These are phyloP conservation scores for Talaromyces stipitatus DNA, from an alignment of 495 filamentous ascomycete species.

Conservation along the genomic window DNA sequence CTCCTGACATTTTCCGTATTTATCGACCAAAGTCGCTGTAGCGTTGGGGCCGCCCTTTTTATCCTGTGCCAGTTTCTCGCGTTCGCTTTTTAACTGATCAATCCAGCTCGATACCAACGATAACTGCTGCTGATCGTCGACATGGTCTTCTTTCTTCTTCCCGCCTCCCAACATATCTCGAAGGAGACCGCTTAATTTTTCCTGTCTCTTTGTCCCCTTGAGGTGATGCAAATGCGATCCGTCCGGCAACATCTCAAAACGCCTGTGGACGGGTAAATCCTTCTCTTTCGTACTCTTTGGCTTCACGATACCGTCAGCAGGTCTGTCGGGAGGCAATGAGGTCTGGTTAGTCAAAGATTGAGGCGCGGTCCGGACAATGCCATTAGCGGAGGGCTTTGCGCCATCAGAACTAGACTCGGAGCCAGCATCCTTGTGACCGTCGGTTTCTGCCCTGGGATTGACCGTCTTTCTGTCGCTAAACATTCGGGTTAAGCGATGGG, in stretches of 20 bases:
- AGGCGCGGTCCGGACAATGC: constrained; percentile 28
- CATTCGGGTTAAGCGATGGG: constrained; percentile 53
- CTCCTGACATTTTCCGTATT: constrained; percentile 98
- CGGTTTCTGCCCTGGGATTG: constrained; percentile 23
- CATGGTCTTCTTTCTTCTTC: constrained; percentile 59
- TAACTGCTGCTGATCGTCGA: constrained; percentile 69
- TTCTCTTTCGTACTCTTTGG: constrained; percentile 33
- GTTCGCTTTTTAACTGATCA: constrained; percentile 84
- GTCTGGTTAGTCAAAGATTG: constrained; percentile 29
- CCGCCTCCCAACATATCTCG: constrained; percentile 71
- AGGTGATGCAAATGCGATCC: constrained; percentile 81
- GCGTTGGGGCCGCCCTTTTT: constrained; percentile 71
- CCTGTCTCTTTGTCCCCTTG: constrained; percentile 80
- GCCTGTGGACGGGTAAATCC: constrained; percentile 37
- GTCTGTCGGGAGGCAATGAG: constrained; percentile 16
- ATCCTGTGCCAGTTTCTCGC: constrained; percentile 65
- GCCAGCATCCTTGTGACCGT: constrained; percentile 10
- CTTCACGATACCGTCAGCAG: constrained; percentile 4
- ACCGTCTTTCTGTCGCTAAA: constrained; percentile 37
- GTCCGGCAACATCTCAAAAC: constrained; percentile 53
- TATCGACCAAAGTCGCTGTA: constrained; percentile 80
- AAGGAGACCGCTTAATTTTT: constrained; percentile 90
- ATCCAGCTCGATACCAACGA: constrained; percentile 95
- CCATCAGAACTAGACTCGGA: constrained; percentile 37
- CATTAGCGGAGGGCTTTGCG: constrained; percentile 19